A percentile compares a stretch with the other conserved stretches of the same genome.
phyloP scores from a whole-genome alignment of 2,329 filamentous ascomycete species.

The Tolypocladium ovalisporum region DNA sequence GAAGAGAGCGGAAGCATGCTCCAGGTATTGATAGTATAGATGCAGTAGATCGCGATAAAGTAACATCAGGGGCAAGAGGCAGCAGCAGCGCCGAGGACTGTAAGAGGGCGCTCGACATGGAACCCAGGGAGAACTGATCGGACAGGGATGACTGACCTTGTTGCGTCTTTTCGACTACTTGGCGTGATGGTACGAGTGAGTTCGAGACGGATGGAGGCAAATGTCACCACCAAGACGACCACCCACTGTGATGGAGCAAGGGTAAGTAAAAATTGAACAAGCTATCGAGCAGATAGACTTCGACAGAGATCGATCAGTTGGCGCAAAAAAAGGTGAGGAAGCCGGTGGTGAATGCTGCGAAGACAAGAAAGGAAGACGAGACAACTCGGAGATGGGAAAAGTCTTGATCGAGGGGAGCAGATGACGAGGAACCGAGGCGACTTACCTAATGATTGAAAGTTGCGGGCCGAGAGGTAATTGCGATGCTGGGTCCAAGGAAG shows the following conservation, averaged over 20 bases:
- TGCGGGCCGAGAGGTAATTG: conserved; percentile 8
- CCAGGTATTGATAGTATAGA: not conserved
- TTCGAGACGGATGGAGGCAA: conserved; percentile 22
- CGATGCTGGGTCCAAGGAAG: conserved; percentile 9
- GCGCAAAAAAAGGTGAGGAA: conserved; percentile 17
- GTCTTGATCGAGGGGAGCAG: not conserved
- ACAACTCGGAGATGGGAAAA: not conserved
- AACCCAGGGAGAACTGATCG: not conserved
- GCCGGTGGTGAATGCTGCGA: conserved; percentile 35
- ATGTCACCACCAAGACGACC: conserved; percentile 37
- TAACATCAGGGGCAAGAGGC: not conserved
- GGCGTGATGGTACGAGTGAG: conserved; percentile 17
- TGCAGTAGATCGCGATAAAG: not conserved
- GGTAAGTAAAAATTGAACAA: conserved; percentile 48
- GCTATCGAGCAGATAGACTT: conserved; percentile 45
- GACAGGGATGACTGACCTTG: conserved; percentile 13
- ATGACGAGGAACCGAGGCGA: conserved; percentile 5
- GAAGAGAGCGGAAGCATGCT: not conserved
- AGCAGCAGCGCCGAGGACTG: not conserved
- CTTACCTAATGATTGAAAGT: conserved; percentile 8
- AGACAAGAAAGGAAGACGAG: conserved; percentile 9
- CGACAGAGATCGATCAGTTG: conserved; percentile 18
- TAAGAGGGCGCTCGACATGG: not conserved
- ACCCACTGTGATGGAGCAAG: conserved; percentile 40
- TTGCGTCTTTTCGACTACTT: conserved; percentile 16